A percentile compares a stretch with the other conserved stretches of the same genome.
Evolutionary conservation across 2,329 filamentous ascomycete genomes (phyloP).

Genomic region (Sporothrix humicola): DNA sequence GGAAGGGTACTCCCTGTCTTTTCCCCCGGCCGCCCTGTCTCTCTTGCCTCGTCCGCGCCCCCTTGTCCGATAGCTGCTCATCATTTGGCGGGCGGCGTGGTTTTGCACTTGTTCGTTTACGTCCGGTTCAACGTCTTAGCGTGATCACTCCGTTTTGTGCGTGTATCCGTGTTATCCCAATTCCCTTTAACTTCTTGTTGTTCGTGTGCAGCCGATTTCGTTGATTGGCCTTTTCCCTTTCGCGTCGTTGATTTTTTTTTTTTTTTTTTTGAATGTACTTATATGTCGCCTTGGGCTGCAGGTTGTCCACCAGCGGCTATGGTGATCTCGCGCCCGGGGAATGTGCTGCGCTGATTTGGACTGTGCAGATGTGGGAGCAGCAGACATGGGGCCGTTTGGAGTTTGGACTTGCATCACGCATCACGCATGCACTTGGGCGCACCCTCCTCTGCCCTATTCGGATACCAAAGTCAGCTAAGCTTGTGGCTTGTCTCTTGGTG

Average conservation of each 20-base stretch:
- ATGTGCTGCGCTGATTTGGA: neutral
- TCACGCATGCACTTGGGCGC: neutral
- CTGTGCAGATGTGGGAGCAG: neutral
- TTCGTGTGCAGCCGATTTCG: neutral
- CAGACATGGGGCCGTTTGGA: neutral
- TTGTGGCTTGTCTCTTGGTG: neutral
- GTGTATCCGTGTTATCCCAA: conserved; percentile 4
- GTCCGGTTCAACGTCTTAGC: conserved; percentile 6
- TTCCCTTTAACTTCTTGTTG: neutral
- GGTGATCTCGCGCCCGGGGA: neutral
- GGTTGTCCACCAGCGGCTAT: neutral
- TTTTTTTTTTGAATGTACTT: too few species aligned
- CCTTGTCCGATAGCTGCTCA: conserved; percentile 13
- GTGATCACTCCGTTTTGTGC: neutral
- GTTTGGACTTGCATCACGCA: neutral
- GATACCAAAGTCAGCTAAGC: neutral
- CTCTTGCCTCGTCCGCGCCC: neutral
- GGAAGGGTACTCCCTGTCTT: conserved; percentile 13
- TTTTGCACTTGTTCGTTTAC: neutral
- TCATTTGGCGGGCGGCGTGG: neutral
- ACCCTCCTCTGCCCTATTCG: neutral
- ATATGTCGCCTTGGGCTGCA: neutral
- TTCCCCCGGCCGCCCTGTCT: neutral
- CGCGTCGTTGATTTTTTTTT: neutral
- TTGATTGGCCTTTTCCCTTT: neutral